Percentiles rank a stretch among this genome's conserved stretches.
Conservation (phyloP, 345 rosid genomes). For the Hibiscus trionum region DNA sequence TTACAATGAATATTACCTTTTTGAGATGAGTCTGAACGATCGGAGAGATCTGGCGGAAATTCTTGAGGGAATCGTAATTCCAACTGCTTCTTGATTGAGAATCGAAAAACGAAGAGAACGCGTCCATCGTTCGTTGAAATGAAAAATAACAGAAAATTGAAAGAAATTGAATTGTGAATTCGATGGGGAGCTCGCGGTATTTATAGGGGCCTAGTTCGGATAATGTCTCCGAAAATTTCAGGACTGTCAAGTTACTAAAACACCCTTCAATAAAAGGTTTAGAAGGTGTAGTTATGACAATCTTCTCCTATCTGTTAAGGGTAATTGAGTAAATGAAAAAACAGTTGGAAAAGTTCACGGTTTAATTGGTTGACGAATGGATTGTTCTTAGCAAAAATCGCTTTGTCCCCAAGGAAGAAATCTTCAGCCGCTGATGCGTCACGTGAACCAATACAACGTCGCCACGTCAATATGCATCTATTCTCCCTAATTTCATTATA, state of each 20-base stretch:
- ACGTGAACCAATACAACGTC: neutral
- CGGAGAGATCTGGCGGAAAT: slow-evolving; percentile 76
- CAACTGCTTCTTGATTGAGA: slow-evolving; percentile 50
- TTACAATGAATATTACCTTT: slow-evolving; percentile 34
- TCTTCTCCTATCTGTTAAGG: neutral
- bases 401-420: neutral
- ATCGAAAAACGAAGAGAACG: slow-evolving; percentile 75
- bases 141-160: neutral
- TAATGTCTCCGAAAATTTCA: neutral
- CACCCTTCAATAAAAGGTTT: neutral
- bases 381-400: neutral
- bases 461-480: neutral
- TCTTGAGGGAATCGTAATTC: slow-evolving; percentile 67
- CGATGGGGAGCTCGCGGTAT: neutral
- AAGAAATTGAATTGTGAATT: neutral
- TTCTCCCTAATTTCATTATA: neutral
- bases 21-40: slow-evolving; percentile 80
- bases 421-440: neutral
- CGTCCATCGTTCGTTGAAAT: slow-evolving; percentile 39
- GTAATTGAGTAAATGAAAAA: neutral
- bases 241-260: neutral
- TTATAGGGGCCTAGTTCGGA: neutral
- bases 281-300: neutral
- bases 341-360: neutral
- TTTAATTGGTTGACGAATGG: neutral